A percentile compares a stretch with the other conserved stretches of the same genome.
These are phyloP conservation scores for Serpula lacrymans DNA, from an alignment of 768 basidiomycete species.

Conservation along the genomic window DNA sequence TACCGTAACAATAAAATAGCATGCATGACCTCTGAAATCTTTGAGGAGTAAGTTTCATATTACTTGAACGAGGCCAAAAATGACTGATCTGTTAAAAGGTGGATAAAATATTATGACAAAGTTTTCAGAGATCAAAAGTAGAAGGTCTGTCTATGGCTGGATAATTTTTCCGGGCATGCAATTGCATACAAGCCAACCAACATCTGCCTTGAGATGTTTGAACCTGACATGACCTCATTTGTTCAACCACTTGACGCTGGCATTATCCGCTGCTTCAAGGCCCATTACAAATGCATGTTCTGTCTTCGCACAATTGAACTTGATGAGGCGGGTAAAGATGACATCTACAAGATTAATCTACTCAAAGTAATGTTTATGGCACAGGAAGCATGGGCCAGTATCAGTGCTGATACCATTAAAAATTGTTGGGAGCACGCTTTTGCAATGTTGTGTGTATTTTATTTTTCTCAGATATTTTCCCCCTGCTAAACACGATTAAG, in stretches of 20 bases:
- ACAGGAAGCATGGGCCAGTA: slow-evolving; percentile 26
- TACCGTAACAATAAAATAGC: slow-evolving; percentile 34
- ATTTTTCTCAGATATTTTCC: too few species aligned
- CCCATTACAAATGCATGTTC: slow-evolving; percentile 25
- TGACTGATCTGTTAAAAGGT: slow-evolving; percentile 10
- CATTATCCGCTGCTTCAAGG: slow-evolving; percentile 34
- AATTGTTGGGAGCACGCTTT: slow-evolving; percentile 35
- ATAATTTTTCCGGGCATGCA: slow-evolving; percentile 32
- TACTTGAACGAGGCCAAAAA: too few species aligned
- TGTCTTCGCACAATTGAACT: slow-evolving; percentile 24
- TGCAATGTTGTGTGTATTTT: background rate
- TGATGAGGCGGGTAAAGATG: slow-evolving; percentile 26
- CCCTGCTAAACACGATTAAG: too few species aligned
- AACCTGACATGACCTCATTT: slow-evolving; percentile 32
- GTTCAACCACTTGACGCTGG: slow-evolving; percentile 36
- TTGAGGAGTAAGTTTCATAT: slow-evolving; percentile 25
- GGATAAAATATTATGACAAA: slow-evolving; percentile 19
- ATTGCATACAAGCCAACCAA: slow-evolving; percentile 24
- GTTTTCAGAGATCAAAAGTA: slow-evolving; percentile 17
- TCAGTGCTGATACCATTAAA: slow-evolving; percentile 27
- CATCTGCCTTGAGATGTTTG: slow-evolving; percentile 26
- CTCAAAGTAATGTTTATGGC: slow-evolving; percentile 32
- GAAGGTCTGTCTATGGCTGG: slow-evolving; percentile 23
- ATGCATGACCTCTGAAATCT: slow-evolving; percentile 34
- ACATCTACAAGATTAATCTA: slow-evolving; percentile 35